Conservation (phyloP, 345 rosid species). For the Passiflora organensis region DNA sequence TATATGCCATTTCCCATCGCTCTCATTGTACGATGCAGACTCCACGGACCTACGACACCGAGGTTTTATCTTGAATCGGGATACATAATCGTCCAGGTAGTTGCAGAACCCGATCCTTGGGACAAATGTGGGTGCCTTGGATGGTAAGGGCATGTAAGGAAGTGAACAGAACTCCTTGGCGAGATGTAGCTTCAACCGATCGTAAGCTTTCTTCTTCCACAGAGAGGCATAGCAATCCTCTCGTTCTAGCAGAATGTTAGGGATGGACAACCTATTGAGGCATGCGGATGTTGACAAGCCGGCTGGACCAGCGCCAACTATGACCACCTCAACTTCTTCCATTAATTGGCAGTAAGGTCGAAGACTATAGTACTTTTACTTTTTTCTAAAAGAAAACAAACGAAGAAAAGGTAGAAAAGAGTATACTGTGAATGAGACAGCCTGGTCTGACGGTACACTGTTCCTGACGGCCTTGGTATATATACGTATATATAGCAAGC, state of each 20-base stretch:
- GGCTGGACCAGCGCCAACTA: constrained; percentile 61
- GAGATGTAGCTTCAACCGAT: constrained; percentile 45
- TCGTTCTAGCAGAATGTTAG: constrained; percentile 42
- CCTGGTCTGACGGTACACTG: too few species aligned
- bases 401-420: too few species aligned
- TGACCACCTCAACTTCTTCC: constrained; percentile 26
- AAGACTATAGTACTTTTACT: too few species aligned
- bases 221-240: constrained; percentile 53
- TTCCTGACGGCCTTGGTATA: too few species aligned
- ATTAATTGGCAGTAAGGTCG: too few species aligned
- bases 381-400: too few species aligned
- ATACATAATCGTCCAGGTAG: constrained; percentile 47
- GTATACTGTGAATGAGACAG: too few species aligned
- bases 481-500: too few species aligned
- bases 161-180: constrained; percentile 48
- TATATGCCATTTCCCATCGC: constrained; percentile 24
- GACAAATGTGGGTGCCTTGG: constrained; percentile 33
- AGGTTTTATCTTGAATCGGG: constrained; percentile 28
- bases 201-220: constrained; percentile 48
- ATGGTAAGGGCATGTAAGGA: constrained; percentile 42
- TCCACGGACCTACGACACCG: constrained; percentile 24
- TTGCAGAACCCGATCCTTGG: constrained; percentile 31
- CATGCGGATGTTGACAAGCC: constrained; percentile 53
- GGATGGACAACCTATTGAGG: constrained; percentile 30
- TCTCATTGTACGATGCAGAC: constrained; percentile 18